Conservation (phyloP, 2,329 filamentous ascomycete species). For the Diaporthe sp. region DNA sequence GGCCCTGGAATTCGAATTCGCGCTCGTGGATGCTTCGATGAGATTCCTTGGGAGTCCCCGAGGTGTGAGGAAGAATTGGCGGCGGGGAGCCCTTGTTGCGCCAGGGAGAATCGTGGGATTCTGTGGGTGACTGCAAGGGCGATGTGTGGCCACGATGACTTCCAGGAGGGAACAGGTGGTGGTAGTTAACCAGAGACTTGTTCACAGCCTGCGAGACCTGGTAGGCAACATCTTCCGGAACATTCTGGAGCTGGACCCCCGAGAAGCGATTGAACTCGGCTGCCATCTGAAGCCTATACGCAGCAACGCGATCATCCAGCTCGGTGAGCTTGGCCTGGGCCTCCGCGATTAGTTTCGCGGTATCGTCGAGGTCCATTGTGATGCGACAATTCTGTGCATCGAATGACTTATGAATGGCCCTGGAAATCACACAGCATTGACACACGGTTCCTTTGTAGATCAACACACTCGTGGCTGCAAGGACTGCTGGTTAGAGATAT, state of each 20-base stretch:
- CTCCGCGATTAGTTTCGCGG: slow-evolving; percentile 61
- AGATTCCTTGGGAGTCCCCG: slow-evolving; percentile 52
- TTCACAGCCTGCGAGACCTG: slow-evolving; percentile 62
- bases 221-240: slow-evolving; percentile 60
- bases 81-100: slow-evolving; percentile 52
- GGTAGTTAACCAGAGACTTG: slow-evolving; percentile 59
- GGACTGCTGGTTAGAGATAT: slow-evolving; percentile 13
- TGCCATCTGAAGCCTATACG: slow-evolving; percentile 70
- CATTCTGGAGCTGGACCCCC: slow-evolving; percentile 62
- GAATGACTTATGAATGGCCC: slow-evolving; percentile 4
- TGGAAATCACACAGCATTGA: slow-evolving; percentile 18
- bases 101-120: slow-evolving; percentile 37
- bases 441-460: slow-evolving; percentile 8
- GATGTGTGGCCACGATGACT: slow-evolving; percentile 1
- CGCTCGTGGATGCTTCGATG: slow-evolving; percentile 65
- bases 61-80: slow-evolving; percentile 56
- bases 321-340: slow-evolving; percentile 67
- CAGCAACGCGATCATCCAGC: slow-evolving; percentile 69
- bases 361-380: slow-evolving; percentile 35
- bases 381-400: slow-evolving; percentile 20
- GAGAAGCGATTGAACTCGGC: slow-evolving; percentile 70
- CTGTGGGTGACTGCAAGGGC: slow-evolving; percentile 30
- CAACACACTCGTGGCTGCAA: slow-evolving; percentile 4
- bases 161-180: slow-evolving; percentile 53
- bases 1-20: slow-evolving; percentile 71